Evolutionary conservation across 1,284 basidiomycete genomes (phyloP).

Genomic region (Naganishia sp.): DNA sequence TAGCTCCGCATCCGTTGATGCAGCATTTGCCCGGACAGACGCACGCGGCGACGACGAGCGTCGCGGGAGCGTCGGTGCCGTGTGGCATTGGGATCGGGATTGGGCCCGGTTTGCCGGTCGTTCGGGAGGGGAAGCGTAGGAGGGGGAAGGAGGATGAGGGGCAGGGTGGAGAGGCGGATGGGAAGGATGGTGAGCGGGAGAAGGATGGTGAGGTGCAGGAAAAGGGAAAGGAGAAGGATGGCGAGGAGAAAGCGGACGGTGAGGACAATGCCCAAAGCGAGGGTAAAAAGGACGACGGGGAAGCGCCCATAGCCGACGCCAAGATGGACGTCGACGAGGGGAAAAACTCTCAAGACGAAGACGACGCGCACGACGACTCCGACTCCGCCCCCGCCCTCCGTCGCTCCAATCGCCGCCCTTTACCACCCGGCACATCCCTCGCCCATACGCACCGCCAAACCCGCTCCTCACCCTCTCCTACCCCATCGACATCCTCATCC

Average conservation of each 20-base stretch:
- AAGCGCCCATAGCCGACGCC: background rate
- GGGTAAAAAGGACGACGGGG: background rate
- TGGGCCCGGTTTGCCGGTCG: background rate
- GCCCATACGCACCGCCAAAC: constrained; percentile 28
- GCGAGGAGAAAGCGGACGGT: background rate
- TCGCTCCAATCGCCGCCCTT: constrained; percentile 27
- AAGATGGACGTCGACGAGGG: constrained; percentile 1
- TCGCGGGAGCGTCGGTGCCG: background rate
- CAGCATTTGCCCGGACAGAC: constrained; percentile 21
- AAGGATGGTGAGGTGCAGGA: background rate
- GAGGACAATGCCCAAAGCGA: background rate
- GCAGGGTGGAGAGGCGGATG: background rate
- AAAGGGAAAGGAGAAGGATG: background rate
- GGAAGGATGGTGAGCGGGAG: background rate
- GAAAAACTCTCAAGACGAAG: background rate
- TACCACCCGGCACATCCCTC: constrained; percentile 21
- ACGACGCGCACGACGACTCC: constrained; percentile 8
- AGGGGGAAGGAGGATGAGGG: constrained; percentile 3
- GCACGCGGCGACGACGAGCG: background rate
- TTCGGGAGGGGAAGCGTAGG: constrained; percentile 13
- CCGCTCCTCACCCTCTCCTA: constrained; percentile 28
- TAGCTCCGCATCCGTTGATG: constrained; percentile 26
- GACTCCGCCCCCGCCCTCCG: constrained; percentile 17
- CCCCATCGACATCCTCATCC: constrained; percentile 6
- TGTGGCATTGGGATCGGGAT: constrained; percentile 20